phyloP scores from a whole-genome alignment of 1,139 yeast genomes.

The Candida tetrigidarum region DNA sequence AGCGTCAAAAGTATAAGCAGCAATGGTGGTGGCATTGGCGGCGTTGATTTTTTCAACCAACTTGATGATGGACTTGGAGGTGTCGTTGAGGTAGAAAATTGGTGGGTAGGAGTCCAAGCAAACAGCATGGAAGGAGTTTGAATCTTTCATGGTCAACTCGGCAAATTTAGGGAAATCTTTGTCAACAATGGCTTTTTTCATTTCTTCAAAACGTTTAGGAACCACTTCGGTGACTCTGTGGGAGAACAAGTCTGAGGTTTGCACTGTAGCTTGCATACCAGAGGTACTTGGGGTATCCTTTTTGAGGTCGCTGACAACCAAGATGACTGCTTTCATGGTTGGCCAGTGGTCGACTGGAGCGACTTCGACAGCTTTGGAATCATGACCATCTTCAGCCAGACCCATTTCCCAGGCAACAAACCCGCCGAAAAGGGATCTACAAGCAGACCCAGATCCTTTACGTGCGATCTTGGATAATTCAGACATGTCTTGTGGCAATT shows the following conservation, averaged over 20 bases:
- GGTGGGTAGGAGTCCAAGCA: constrained; percentile 97
- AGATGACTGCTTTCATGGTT: constrained; percentile 84
- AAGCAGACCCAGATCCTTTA: constrained; percentile 98
- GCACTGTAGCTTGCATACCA: constrained; percentile 96
- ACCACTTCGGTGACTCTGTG: constrained; percentile 81
- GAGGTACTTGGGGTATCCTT: constrained; percentile 94
- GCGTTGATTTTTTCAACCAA: constrained; percentile 79
- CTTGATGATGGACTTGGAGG: constrained; percentile 87
- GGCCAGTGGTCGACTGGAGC: constrained; percentile 93
- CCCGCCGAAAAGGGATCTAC: constrained; percentile 96
- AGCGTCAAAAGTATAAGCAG: constrained; percentile 98
- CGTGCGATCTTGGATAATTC: constrained; percentile 94
- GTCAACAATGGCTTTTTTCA: constrained; percentile 73
- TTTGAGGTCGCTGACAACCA: constrained; percentile 91
- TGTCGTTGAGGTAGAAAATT: constrained; percentile 91
- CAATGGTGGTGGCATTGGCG: constrained; percentile 63
- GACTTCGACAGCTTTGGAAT: constrained; percentile 90
- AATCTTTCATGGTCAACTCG: constrained; percentile 91
- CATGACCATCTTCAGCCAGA: constrained; percentile 65
- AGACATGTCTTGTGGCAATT: constrained; percentile 79
- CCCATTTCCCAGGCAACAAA: constrained; percentile 99
- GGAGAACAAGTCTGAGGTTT: constrained; percentile 83
- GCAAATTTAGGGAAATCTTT: constrained; percentile 84
- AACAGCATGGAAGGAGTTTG: constrained; percentile 96
- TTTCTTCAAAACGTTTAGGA: constrained; percentile 78